Evolutionary conservation across 1,284 basidiomycete genomes (phyloP).

Genomic region (Schizopora paradoxa): DNA sequence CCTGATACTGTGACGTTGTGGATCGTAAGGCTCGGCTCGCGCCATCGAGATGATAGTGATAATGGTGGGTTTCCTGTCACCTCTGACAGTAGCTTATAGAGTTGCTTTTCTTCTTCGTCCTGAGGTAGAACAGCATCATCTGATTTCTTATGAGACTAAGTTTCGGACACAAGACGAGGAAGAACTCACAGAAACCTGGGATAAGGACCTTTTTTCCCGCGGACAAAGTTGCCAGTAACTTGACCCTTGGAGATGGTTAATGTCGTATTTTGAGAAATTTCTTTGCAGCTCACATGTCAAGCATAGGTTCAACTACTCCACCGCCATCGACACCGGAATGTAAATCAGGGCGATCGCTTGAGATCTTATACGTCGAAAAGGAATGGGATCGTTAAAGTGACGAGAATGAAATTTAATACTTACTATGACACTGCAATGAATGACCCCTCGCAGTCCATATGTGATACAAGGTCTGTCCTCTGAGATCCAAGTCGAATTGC

Average conservation of each 20-base stretch:
- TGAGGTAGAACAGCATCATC: constrained; percentile 71
- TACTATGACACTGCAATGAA: constrained; percentile 76
- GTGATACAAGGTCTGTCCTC: constrained; percentile 95
- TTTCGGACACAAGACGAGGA: constrained; percentile 6
- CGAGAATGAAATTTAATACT: constrained; percentile 19
- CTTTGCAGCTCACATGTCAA: constrained; percentile 65
- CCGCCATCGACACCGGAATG: constrained; percentile 95
- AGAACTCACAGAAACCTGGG: constrained; percentile 77
- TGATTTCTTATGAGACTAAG: constrained; percentile 28
- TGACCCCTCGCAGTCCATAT: constrained; percentile 90
- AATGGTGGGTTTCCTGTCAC: constrained; percentile 63
- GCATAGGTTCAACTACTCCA: constrained; percentile 82
- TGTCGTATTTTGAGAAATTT: background rate
- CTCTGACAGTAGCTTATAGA: constrained; percentile 64
- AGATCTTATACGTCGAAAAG: constrained; percentile 41
- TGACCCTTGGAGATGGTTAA: constrained; percentile 49
- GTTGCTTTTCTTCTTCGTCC: constrained; percentile 58
- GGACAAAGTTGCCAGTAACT: constrained; percentile 70
- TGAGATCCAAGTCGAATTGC: constrained; percentile 96
- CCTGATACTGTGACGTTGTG: constrained; percentile 70
- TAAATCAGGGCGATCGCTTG: constrained; percentile 64
- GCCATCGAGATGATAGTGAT: constrained; percentile 71
- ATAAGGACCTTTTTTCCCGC: constrained; percentile 62
- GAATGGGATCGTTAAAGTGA: background rate
- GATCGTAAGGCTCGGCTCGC: constrained; percentile 70